phyloP scores from a whole-genome alignment of 495 filamentous ascomycete genomes.

The Achaetomiella virescens region DNA sequence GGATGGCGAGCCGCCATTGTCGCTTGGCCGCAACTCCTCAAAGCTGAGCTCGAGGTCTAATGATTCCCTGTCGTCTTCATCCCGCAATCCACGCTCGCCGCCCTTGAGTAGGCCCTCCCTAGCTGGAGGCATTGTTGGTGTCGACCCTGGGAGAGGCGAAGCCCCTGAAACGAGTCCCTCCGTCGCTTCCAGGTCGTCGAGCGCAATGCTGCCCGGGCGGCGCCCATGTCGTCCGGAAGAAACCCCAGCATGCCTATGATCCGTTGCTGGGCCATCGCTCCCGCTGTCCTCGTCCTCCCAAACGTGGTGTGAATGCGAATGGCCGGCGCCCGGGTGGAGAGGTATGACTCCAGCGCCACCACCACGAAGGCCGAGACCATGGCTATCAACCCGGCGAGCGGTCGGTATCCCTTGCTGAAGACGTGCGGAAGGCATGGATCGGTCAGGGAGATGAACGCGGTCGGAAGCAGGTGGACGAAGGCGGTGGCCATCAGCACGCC shows the following conservation, averaged over 20 bases:
- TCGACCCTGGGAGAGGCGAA: constrained; percentile 43
- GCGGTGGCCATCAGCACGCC: constrained; percentile 85
- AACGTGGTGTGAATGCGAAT: constrained; percentile 45
- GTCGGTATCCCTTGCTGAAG: constrained; percentile 66
- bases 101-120: constrained; percentile 2
- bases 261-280: neutral
- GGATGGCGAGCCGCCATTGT: neutral
- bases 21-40: constrained; percentile 43
- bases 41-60: constrained; percentile 47
- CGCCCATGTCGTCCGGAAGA: constrained; percentile 13
- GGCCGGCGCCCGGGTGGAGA: constrained; percentile 52
- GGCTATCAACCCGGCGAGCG: constrained; percentile 71
- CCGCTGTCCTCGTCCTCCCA: constrained; percentile 27
- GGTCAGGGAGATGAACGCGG: constrained; percentile 72
- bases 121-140: constrained; percentile 21
- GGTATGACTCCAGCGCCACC: constrained; percentile 70
- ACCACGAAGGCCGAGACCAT: constrained; percentile 73
- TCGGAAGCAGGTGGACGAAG: constrained; percentile 80
- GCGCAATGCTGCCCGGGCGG: constrained; percentile 33
- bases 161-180: constrained; percentile 43
- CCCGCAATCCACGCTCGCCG: neutral
- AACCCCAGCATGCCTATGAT: constrained; percentile 25
- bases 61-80: constrained; percentile 27
- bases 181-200: constrained; percentile 39
- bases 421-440: constrained; percentile 71